These are phyloP conservation scores for Aspergillus vadensis DNA, from an alignment of 2,329 filamentous ascomycete species.

Conservation along the genomic window DNA sequence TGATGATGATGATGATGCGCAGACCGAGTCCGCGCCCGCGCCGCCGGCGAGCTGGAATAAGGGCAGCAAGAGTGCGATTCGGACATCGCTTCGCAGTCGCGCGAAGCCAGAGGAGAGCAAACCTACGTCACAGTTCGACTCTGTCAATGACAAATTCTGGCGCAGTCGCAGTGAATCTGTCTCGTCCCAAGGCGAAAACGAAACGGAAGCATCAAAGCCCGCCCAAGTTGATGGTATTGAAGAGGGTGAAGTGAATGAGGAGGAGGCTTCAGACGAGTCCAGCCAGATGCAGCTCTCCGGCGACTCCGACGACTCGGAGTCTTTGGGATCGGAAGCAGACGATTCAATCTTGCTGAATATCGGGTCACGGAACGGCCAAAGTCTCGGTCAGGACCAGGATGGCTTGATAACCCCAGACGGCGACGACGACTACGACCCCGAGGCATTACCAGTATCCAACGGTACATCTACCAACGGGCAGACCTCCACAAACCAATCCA, in stretches of 20 bases:
- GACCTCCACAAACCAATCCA: slow-evolving; percentile 24
- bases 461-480: slow-evolving; percentile 4
- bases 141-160: slow-evolving; percentile 42
- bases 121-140: slow-evolving; percentile 30
- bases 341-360: slow-evolving; percentile 49
- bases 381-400: slow-evolving; percentile 16
- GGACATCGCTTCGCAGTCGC: slow-evolving; percentile 44
- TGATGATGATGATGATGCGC: slow-evolving; percentile 10
- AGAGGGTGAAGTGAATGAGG: slow-evolving; percentile 32
- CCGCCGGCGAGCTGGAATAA: slow-evolving; percentile 49
- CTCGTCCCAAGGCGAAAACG: slow-evolving; percentile 22
- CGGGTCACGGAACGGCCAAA: slow-evolving; percentile 22
- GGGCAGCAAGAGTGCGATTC: slow-evolving; percentile 43
- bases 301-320: slow-evolving; percentile 36
- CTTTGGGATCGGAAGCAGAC: slow-evolving; percentile 40
- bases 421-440: slow-evolving; percentile 29
- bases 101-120: slow-evolving; percentile 21
- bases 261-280: slow-evolving; percentile 16
- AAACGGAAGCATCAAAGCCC: slow-evolving; percentile 12
- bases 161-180: slow-evolving; percentile 39
- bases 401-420: slow-evolving; percentile 4
- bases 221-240: slow-evolving; percentile 23
- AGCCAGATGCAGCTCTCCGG: slow-evolving; percentile 23
- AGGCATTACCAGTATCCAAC: slow-evolving; percentile 17
- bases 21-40: slow-evolving; percentile 14